phyloP scores from a whole-genome alignment of 257 asterid genomes.

The Solanum ossicruentum region DNA sequence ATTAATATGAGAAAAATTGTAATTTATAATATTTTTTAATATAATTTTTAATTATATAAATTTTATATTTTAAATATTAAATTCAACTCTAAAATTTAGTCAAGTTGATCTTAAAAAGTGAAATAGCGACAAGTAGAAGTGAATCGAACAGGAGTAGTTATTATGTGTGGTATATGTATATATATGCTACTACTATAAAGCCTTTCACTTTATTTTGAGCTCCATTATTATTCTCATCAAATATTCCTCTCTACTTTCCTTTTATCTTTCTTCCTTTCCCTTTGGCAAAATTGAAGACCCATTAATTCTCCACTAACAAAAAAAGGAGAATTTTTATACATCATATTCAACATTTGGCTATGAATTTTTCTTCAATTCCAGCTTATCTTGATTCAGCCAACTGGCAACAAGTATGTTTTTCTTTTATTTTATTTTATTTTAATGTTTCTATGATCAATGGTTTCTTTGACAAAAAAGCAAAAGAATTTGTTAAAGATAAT shows the following conservation, averaged over 20 bases:
- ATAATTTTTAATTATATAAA: no score
- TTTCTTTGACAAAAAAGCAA: conserved; percentile 44
- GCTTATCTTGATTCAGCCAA: conserved; percentile 97
- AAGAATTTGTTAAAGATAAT: conserved; percentile 35
- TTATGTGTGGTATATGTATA: not conserved
- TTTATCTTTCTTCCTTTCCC: conserved; percentile 6
- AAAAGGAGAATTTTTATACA: conserved; percentile 45
- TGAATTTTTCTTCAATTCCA: conserved; percentile 92
- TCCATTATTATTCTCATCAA: conserved; percentile 65
- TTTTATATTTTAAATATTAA: no score
- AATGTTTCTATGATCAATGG: conserved; percentile 25
- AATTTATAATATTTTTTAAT: no score
- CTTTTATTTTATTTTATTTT: not conserved
- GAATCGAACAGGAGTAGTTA: not conserved
- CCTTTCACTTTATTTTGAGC: conserved; percentile 71
- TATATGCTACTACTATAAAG: conserved; percentile 51
- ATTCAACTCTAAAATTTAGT: no score
- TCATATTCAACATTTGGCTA: conserved; percentile 28
- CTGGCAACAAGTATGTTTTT: conserved; percentile 83
- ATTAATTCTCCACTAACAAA: conserved; percentile 62
- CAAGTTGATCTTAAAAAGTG: no score
- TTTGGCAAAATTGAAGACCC: not conserved
- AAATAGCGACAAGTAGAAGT: no score
- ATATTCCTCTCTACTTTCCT: conserved; percentile 18
- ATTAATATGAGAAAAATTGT: no score